phyloP scores from a whole-genome alignment of 1,139 yeast genomes.

The Hyphopichia pseudoburtonii region DNA sequence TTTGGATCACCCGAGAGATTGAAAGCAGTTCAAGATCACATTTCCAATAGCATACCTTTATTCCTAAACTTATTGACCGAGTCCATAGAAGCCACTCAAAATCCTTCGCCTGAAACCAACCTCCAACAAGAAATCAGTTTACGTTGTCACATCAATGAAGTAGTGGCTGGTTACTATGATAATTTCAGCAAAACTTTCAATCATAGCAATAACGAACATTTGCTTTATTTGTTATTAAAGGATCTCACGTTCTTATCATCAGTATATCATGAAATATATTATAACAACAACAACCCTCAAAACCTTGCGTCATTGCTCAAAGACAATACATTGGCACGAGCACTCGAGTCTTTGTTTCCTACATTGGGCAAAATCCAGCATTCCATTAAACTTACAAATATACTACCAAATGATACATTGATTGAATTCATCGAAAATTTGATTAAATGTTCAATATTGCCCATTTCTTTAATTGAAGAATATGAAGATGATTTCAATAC shows the following conservation, averaged over 20 bases:
- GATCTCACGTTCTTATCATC: slow-evolving; percentile 22
- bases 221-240: slow-evolving; percentile 16
- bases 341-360: slow-evolving; percentile 22
- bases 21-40: slow-evolving; percentile 28
- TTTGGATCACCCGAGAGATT: slow-evolving; percentile 32
- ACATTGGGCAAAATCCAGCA: slow-evolving; percentile 29
- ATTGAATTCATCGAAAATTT: slow-evolving; percentile 21
- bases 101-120: slow-evolving; percentile 12
- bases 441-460: slow-evolving; percentile 23
- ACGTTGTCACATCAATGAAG: slow-evolving; percentile 30
- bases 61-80: slow-evolving; percentile 18
- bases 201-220: slow-evolving; percentile 14
- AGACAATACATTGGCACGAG: slow-evolving; percentile 13
- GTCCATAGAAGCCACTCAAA: slow-evolving; percentile 14
- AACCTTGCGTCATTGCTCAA: slow-evolving; percentile 16
- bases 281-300: slow-evolving; percentile 8
- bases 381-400: slow-evolving; percentile 17
- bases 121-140: slow-evolving; percentile 23
- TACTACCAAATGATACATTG: slow-evolving; percentile 8
- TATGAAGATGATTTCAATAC: slow-evolving; percentile 58
- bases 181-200: slow-evolving; percentile 32
- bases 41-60: slow-evolving; percentile 18
- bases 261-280: slow-evolving; percentile 11
- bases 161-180: slow-evolving; percentile 29
- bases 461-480: slow-evolving; percentile 28